Percentiles rank a stretch among this genome's conserved stretches.
phyloP scores from a whole-genome alignment of 257 asterid genomes.

The Plantago major region DNA sequence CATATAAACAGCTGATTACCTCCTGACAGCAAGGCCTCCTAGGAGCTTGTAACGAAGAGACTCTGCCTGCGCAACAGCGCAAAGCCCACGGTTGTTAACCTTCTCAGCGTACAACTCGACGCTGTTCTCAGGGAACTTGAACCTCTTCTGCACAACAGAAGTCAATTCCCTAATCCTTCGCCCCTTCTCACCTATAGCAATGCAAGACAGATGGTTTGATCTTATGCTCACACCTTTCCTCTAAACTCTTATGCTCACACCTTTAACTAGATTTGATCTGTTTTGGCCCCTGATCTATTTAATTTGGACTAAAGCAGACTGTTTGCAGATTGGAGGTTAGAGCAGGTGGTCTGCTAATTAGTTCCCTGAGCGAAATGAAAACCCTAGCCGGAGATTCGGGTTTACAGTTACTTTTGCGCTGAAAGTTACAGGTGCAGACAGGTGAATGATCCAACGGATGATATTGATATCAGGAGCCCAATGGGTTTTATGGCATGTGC shows the following conservation, averaged over 20 bases:
- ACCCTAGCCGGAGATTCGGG: conserved; percentile 23
- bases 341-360: conserved; percentile 10
- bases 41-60: conserved; percentile 61
- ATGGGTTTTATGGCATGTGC: too few relatives aligned
- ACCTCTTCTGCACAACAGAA: conserved; percentile 50
- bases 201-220: not conserved
- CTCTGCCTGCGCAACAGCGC: conserved; percentile 61
- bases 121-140: conserved; percentile 43
- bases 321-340: conserved; percentile 1
- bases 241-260: too few relatives aligned
- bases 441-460: too few relatives aligned
- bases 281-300: too few relatives aligned
- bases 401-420: not conserved
- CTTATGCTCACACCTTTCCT: too few relatives aligned
- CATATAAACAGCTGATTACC: conserved; percentile 26
- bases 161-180: conserved; percentile 49
- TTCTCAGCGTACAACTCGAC: conserved; percentile 55
- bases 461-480: too few relatives aligned
- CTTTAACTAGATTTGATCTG: too few relatives aligned
- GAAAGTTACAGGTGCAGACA: not conserved
- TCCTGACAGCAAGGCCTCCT: conserved; percentile 56
- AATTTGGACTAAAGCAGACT: not conserved
- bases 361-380: conserved; percentile 2
- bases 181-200: conserved; percentile 42
- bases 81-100: conserved; percentile 52